Conservation (phyloP, 345 rosid species). For the Conringia planisiliqua region DNA sequence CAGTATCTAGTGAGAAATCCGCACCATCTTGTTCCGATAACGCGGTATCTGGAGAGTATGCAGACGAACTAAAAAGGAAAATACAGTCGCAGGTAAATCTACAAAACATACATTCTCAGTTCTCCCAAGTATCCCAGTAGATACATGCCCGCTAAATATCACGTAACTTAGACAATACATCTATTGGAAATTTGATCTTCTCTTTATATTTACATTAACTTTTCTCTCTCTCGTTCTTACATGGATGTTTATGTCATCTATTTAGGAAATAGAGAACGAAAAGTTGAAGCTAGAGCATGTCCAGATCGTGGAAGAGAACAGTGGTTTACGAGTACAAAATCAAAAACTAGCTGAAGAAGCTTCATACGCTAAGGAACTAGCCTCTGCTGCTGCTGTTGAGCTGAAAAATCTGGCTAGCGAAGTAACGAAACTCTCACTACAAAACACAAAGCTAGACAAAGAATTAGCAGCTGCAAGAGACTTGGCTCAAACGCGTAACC, state of each 20-base stretch:
- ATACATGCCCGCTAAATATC: background rate
- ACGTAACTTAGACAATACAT: background rate
- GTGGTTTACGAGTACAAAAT: slow-evolving; percentile 81
- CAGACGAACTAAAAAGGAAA: slow-evolving; percentile 69
- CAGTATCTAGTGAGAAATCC: slow-evolving; percentile 43
- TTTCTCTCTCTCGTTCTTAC: slow-evolving; percentile 3
- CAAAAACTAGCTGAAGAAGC: slow-evolving; percentile 95
- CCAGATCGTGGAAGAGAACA: slow-evolving; percentile 82
- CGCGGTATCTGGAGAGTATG: slow-evolving; percentile 45
- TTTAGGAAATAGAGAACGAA: slow-evolving; percentile 81
- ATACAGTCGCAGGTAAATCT: slow-evolving; percentile 70
- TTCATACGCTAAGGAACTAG: slow-evolving; percentile 93
- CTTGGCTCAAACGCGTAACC: slow-evolving; percentile 56
- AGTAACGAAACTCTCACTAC: slow-evolving; percentile 84
- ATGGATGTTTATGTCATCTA: slow-evolving; percentile 16
- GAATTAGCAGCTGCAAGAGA: slow-evolving; percentile 75
- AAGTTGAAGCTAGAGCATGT: slow-evolving; percentile 77
- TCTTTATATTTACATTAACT: background rate
- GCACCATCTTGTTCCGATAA: slow-evolving; percentile 42
- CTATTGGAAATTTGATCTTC: background rate
- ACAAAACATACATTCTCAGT: slow-evolving; percentile 14
- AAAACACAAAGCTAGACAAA: slow-evolving; percentile 78
- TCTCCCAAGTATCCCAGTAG: background rate
- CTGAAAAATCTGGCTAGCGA: slow-evolving; percentile 90
- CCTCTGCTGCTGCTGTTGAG: slow-evolving; percentile 99